Evolutionary conservation across 495 filamentous ascomycete genomes (phyloP).

Genomic region (Aspergillus nidulans): DNA sequence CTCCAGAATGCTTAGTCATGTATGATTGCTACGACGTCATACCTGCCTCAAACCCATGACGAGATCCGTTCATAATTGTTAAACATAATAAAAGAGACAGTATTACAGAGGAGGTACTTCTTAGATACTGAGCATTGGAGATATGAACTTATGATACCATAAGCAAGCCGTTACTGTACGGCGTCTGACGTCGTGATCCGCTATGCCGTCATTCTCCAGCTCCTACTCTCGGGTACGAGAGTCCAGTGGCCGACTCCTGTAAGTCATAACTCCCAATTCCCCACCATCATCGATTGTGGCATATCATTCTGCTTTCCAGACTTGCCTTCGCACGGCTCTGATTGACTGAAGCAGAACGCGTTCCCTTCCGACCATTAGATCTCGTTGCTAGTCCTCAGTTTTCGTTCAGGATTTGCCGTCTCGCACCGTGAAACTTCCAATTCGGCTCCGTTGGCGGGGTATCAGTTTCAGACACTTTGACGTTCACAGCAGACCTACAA

Average conservation of each 20-base stretch:
- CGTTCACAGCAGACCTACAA: not conserved
- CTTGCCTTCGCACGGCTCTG: not conserved
- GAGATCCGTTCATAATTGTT: slow-evolving; percentile 4
- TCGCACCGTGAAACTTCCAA: not conserved
- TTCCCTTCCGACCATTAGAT: slow-evolving; percentile 2
- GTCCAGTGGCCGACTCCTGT: not conserved
- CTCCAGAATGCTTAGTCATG: slow-evolving; percentile 17
- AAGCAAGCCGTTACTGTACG: not conserved
- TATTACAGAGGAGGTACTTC: too few relatives aligned
- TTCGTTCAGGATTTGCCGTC: not conserved
- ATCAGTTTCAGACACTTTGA: not conserved
- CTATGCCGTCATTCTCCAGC: not conserved
- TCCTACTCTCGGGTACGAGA: not conserved
- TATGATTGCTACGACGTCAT: slow-evolving; percentile 20
- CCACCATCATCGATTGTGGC: slow-evolving; percentile 3
- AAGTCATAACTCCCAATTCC: slow-evolving; percentile 4
- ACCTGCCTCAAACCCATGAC: slow-evolving; percentile 1
- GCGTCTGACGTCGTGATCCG: slow-evolving; percentile 7
- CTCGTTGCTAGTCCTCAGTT: not conserved
- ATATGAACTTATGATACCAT: slow-evolving; percentile 1
- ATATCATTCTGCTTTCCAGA: slow-evolving; percentile 1
- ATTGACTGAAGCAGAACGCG: not conserved
- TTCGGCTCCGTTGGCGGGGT: slow-evolving; percentile 10
- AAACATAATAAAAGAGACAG: not conserved
- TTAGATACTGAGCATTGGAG: too few relatives aligned